These are phyloP conservation scores for Ophiostoma populinum DNA, from an alignment of 2,329 filamentous ascomycete genomes.

Conservation along the genomic window DNA sequence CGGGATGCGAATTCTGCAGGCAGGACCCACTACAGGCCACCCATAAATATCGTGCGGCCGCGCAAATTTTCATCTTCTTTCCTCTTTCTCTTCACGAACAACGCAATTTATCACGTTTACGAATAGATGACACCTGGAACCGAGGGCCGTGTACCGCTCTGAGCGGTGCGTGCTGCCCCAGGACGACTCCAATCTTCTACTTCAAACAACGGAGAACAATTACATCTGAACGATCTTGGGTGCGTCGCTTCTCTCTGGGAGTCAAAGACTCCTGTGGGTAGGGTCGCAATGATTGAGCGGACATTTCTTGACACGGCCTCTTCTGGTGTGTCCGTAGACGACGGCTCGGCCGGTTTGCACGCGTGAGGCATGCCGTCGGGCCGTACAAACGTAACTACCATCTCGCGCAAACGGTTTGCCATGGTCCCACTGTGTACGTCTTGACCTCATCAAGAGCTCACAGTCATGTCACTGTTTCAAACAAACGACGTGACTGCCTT, in stretches of 20 bases:
- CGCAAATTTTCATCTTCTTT: slow-evolving; percentile 10
- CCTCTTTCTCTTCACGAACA: slow-evolving; percentile 23
- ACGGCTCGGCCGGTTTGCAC: no score
- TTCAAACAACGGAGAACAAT: slow-evolving; percentile 30
- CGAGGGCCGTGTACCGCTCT: slow-evolving; percentile 16
- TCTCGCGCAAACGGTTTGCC: no score
- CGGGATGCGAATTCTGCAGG: no score
- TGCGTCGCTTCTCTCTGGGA: slow-evolving; percentile 26
- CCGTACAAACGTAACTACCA: no score
- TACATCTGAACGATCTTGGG: slow-evolving; percentile 30
- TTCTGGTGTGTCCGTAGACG: no score
- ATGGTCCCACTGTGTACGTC: no score
- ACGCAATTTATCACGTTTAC: slow-evolving; percentile 31
- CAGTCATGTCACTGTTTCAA: no score
- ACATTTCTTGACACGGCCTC: slow-evolving; percentile 23
- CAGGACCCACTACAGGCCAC: slow-evolving; percentile 1
- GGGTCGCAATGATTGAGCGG: slow-evolving; percentile 35
- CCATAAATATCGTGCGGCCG: slow-evolving; percentile 3
- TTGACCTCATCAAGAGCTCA: no score
- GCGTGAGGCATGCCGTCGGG: no score
- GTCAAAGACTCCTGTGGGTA: slow-evolving; percentile 19
- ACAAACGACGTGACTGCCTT: no score
- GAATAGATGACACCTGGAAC: slow-evolving; percentile 22
- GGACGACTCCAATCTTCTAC: slow-evolving; percentile 25
- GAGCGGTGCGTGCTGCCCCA: slow-evolving; percentile 17